Conservation (phyloP, 78 protist species). For the Emiliania huxleyi region DNA sequence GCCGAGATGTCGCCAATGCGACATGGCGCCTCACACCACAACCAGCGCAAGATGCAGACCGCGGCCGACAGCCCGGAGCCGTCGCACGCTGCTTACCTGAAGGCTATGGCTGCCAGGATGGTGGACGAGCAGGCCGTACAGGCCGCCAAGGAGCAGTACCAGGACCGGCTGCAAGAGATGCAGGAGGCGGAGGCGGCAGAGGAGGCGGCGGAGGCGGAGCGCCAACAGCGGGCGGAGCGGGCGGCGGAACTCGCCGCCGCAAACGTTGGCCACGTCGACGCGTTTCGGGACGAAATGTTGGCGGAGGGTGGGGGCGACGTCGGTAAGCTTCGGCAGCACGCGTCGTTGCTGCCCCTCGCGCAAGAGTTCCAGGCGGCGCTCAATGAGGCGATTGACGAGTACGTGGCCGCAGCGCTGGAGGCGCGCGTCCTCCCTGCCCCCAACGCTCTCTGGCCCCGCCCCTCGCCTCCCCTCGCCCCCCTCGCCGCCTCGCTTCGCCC, state of each 20-base stretch:
- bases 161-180: not conserved
- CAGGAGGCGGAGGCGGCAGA: not conserved
- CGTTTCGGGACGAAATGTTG: not conserved
- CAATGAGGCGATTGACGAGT: not conserved
- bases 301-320: not conserved
- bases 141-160: constrained; percentile 33
- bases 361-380: not conserved
- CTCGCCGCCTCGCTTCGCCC: no score
- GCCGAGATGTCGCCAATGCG: no score
- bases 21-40: no score
- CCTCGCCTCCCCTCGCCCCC: no score
- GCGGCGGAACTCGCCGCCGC: not conserved
- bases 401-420: not conserved
- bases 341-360: not conserved
- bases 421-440: no score
- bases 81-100: no score
- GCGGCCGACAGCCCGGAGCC: no score
- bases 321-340: not conserved
- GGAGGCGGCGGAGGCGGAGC: not conserved
- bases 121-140: not conserved
- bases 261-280: not conserved
- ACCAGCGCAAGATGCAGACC: no score
- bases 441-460: no score
- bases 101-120: no score
- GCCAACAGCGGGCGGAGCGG: not conserved